Base-by-base conservation (phyloP, 768 basidiomycete genomes). In the Paxillus involutus region DNA sequence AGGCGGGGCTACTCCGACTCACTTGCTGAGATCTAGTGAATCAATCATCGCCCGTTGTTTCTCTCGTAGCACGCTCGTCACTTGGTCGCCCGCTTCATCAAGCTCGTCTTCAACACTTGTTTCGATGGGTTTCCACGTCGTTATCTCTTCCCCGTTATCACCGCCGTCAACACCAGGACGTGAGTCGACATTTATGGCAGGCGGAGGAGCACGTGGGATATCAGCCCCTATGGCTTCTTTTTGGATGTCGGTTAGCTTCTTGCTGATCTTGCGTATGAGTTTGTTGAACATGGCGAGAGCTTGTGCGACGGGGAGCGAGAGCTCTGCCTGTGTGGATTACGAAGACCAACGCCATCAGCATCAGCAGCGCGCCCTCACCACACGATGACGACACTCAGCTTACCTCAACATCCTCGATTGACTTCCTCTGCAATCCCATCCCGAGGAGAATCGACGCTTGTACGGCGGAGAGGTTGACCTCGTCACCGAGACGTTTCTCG, bases 391-490 rank as follows among this genome's bases (percentile, higher is more conserved):
- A 13, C 33, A 29, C 41, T 50, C 10, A 37, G 42, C 81, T 52
- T 57, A 88, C 90, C 80, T 96, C 94, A 19, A 96, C 78, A 33
- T 91, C 90, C 66, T 99, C 96, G 35, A 98, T 81, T 1, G 81
- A 74, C 71, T 98, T 98, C 40, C 91, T 78, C 71, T 98, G 96
- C 47, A 95, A 70, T 1, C 96, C 94, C 43, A 98, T 77, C 0
- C 92, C 92, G 30, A 97, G 80, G 19, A 98, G 73, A 57, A 98
- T 94, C 7, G 92, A 89, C 59, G 89, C 89, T 73, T 98, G 97
- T 5, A 98, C 88, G 0, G 89, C 91, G 40, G 90, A 91, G 17
- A 98, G 71, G 42, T 73, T 81, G 17, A 89, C 74, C 16, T 86
- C 85, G 5, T 77, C 77, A 1, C 84, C 85, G 3, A 89, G 69